These are phyloP conservation scores for Cyclostephanos tholiformis DNA, from an alignment of 108 stramenopile species.

Conservation along the genomic window DNA sequence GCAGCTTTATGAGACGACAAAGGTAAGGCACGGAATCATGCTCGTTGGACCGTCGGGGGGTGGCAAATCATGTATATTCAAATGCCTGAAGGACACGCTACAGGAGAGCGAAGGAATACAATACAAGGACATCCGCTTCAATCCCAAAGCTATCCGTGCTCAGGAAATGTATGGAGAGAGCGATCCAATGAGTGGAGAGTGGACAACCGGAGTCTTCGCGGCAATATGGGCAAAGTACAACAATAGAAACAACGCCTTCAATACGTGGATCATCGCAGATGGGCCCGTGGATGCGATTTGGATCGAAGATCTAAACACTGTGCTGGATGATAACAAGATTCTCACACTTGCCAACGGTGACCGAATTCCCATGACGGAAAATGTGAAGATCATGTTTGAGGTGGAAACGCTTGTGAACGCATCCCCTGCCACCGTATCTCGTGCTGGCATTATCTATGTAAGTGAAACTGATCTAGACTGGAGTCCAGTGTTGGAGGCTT, in stretches of 20 bases:
- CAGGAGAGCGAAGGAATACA: constrained; percentile 69
- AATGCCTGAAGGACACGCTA: constrained; percentile 71
- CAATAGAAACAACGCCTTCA: constrained; percentile 83
- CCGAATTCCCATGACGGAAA: constrained; percentile 95
- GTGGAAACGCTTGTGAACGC: constrained; percentile 90
- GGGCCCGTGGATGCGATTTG: constrained; percentile 95
- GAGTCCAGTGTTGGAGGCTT: constrained; percentile 83
- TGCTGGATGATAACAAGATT: constrained; percentile 90
- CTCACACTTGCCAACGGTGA: constrained; percentile 92
- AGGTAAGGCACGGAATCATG: constrained; percentile 90
- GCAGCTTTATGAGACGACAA: constrained; percentile 86
- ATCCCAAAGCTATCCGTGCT: constrained; percentile 91
- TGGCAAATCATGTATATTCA: constrained; percentile 90
- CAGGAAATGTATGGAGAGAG: constrained; percentile 95
- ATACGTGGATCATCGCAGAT: constrained; percentile 94
- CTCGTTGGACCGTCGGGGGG: constrained; percentile 89
- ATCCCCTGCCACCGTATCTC: constrained; percentile 93
- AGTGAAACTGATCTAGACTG: constrained; percentile 91
- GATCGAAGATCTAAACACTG: constrained; percentile 95
- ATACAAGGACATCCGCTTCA: constrained; percentile 83
- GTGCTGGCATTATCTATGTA: constrained; percentile 93
- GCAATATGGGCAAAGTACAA: constrained; percentile 93
- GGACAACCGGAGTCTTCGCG: constrained; percentile 93
- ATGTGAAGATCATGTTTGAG: constrained; percentile 88
- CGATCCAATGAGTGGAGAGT: constrained; percentile 86